phyloP scores from a whole-genome alignment of 192 early-diverging fungal genomes.

The Coemansia pectinata region DNA sequence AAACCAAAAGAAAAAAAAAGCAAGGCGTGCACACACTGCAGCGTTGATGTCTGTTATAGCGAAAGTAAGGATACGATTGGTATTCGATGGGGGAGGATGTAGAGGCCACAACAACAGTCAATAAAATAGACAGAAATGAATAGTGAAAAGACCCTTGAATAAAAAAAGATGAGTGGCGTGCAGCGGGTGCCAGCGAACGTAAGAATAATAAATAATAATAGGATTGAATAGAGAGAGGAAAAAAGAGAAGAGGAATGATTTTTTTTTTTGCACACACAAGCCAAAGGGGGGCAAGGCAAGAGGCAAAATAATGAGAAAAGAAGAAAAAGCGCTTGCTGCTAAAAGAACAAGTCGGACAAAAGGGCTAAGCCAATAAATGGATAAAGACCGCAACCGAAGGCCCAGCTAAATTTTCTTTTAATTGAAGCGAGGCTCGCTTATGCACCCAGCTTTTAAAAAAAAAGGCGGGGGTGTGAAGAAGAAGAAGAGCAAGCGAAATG shows the following conservation, averaged over 20 bases:
- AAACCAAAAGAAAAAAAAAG: neutral
- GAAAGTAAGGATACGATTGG: neutral
- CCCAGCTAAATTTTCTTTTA: neutral
- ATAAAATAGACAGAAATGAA: neutral
- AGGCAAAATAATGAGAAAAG: neutral
- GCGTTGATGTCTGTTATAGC: neutral
- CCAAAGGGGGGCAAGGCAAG: neutral
- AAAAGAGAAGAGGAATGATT: neutral
- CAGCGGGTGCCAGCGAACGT: neutral
- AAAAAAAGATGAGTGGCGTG: neutral
- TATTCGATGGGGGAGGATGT: neutral
- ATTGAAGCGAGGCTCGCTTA: neutral
- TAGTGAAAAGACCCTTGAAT: neutral
- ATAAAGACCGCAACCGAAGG: neutral
- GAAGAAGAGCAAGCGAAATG: neutral
- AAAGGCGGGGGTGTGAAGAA: neutral
- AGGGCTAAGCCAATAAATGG: slow-evolving; percentile 6
- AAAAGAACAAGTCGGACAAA: neutral
- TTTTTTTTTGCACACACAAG: neutral
- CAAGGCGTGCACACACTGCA: slow-evolving; percentile 8
- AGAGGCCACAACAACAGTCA: neutral
- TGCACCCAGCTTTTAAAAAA: neutral
- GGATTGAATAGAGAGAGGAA: neutral
- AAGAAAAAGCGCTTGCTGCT: neutral
- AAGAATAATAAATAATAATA: neutral